Evolutionary conservation across 2,329 filamentous ascomycete genomes (phyloP).

Genomic region (Rhynchosporium agropyri): DNA sequence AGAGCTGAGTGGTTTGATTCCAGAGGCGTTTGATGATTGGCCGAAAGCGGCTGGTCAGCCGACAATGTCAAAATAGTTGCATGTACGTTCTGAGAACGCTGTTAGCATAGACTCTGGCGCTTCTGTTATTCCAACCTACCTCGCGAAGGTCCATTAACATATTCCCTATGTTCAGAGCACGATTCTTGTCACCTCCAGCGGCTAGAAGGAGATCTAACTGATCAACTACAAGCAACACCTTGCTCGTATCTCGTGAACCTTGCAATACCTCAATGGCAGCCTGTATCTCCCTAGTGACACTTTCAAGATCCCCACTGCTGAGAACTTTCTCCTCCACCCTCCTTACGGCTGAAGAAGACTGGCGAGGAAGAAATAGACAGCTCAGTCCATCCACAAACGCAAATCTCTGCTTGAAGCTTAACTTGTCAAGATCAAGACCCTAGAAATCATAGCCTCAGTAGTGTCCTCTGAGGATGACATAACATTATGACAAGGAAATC

Average conservation of each 20-base stretch:
- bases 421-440: slow-evolving; percentile 71
- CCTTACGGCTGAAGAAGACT: slow-evolving; percentile 10
- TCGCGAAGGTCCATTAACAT: slow-evolving; percentile 62
- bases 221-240: slow-evolving; percentile 65
- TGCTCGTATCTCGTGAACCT: slow-evolving; percentile 33
- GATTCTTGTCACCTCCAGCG: slow-evolving; percentile 51
- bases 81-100: slow-evolving; percentile 56
- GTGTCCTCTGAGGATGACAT: not conserved
- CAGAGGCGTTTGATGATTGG: slow-evolving; percentile 61
- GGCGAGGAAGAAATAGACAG: slow-evolving; percentile 34
- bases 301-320: slow-evolving; percentile 25
- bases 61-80: slow-evolving; percentile 67
- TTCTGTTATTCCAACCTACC: slow-evolving; percentile 48
- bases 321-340: slow-evolving; percentile 27
- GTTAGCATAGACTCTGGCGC: not conserved
- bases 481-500: not conserved
- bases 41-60: slow-evolving; percentile 74
- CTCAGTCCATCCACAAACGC: slow-evolving; percentile 70
- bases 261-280: slow-evolving; percentile 29
- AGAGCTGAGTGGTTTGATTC: slow-evolving; percentile 75
- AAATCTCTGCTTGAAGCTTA: slow-evolving; percentile 62
- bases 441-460: slow-evolving; percentile 40
- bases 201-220: slow-evolving; percentile 68
- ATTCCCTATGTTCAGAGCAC: slow-evolving; percentile 54
- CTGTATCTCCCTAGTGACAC: slow-evolving; percentile 32